These are phyloP conservation scores for Sugiyamaella japonica DNA, from an alignment of 1,139 yeast species.

Conservation along the genomic window DNA sequence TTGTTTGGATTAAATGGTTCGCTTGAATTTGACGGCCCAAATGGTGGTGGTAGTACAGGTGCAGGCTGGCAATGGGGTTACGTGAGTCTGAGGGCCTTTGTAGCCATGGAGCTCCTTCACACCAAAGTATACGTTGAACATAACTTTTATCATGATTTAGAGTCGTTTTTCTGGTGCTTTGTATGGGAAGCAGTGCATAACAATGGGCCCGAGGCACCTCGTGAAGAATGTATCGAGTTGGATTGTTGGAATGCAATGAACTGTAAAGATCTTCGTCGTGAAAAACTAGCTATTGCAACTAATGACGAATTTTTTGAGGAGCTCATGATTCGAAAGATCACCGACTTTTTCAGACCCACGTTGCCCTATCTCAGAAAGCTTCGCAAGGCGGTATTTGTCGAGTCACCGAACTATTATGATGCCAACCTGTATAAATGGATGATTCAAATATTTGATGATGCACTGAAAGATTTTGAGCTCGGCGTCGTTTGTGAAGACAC, in stretches of 20 bases:
- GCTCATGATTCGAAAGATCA: slow-evolving; percentile 4
- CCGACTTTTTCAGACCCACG: slow-evolving; percentile 16
- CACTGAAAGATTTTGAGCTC: slow-evolving; percentile 1
- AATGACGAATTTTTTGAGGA: slow-evolving; percentile 19
- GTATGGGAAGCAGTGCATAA: slow-evolving; percentile 19
- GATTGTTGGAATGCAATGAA: slow-evolving; percentile 20
- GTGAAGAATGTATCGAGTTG: slow-evolving; percentile 14
- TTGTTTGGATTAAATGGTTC: slow-evolving; percentile 16
- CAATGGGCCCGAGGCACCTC: slow-evolving; percentile 13
- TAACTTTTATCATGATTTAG: slow-evolving; percentile 19
- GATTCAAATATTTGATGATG: slow-evolving; percentile 14
- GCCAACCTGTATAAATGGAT: slow-evolving; percentile 16
- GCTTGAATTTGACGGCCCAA: slow-evolving; percentile 8
- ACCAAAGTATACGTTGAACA: slow-evolving; percentile 16
- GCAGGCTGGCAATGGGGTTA: slow-evolving; percentile 17
- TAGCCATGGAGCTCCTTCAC: slow-evolving; percentile 17
- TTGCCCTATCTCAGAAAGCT: slow-evolving; percentile 12
- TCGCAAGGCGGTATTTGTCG: slow-evolving; percentile 9
- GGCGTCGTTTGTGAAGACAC: not conserved
- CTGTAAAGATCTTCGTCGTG: slow-evolving; percentile 15
- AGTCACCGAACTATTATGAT: slow-evolving; percentile 14
- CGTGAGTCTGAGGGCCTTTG: slow-evolving; percentile 11
- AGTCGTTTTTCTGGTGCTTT: slow-evolving; percentile 19
- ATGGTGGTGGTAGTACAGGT: not conserved
- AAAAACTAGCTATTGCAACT: slow-evolving; percentile 17